Conservation (phyloP, 176 grass and related monocot genomes). For the Areca catechu region DNA sequence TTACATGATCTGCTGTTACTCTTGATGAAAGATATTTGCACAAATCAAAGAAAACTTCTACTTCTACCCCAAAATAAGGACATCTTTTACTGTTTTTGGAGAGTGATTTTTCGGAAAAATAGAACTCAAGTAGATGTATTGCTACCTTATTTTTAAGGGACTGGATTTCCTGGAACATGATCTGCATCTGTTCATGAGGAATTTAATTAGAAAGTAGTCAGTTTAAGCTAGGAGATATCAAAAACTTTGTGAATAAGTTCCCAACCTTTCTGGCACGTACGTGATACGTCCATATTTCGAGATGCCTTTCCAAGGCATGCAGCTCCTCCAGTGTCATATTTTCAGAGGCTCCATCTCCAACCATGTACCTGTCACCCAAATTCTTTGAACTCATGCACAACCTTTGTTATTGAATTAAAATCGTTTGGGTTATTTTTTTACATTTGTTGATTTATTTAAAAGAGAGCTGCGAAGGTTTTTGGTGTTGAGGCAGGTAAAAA, state of each 20-base stretch:
- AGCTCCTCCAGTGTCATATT: slow-evolving; percentile 67
- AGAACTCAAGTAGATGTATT: background rate
- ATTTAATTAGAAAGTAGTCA: background rate
- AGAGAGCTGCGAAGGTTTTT: too few relatives aligned
- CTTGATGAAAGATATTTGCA: too few relatives aligned
- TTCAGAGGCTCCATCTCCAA: slow-evolving; percentile 55
- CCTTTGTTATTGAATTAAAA: too few relatives aligned
- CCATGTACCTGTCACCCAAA: slow-evolving; percentile 43
- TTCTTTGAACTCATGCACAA: too few relatives aligned
- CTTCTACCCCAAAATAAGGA: too few relatives aligned
- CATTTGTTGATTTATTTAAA: too few relatives aligned
- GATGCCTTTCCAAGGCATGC: slow-evolving; percentile 53
- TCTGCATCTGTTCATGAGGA: slow-evolving; percentile 55
- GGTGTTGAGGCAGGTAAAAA: too few relatives aligned
- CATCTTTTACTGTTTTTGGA: too few relatives aligned
- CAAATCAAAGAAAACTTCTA: too few relatives aligned
- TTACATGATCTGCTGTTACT: too few relatives aligned
- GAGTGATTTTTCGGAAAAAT: background rate
- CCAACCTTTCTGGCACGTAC: slow-evolving; percentile 68
- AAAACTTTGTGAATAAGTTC: too few relatives aligned
- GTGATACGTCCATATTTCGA: slow-evolving; percentile 86
- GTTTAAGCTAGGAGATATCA: background rate
- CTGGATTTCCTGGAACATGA: slow-evolving; percentile 85
- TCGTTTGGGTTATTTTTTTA: too few relatives aligned
- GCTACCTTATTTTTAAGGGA: slow-evolving; percentile 78